phyloP scores from a whole-genome alignment of 257 asterid species.

The Salvia splendens region DNA sequence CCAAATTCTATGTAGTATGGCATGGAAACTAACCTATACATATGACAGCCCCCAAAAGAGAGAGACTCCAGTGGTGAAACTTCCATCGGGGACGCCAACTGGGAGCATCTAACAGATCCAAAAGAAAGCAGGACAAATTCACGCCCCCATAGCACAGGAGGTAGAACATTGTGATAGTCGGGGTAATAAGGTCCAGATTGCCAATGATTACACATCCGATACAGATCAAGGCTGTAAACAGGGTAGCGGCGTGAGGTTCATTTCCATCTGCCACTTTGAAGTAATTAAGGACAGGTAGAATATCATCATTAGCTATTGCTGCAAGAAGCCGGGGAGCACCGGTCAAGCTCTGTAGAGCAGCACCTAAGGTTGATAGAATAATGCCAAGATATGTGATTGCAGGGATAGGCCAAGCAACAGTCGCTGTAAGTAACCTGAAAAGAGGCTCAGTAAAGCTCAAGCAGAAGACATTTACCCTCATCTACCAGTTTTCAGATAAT shows the following conservation, averaged over 20 bases:
- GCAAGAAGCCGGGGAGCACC: slow-evolving; percentile 99
- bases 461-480: slow-evolving; percentile 7
- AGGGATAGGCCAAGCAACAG: slow-evolving; percentile 98
- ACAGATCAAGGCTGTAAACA: slow-evolving; percentile 94
- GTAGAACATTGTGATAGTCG: slow-evolving; percentile 95
- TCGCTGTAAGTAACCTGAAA: slow-evolving; percentile 96
- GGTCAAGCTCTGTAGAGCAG: slow-evolving; percentile 96
- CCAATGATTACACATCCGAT: slow-evolving; percentile 90
- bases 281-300: slow-evolving; percentile 90
- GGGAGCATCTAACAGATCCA: slow-evolving; percentile 98
- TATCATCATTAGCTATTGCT: slow-evolving; percentile 98
- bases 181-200: slow-evolving; percentile 89
- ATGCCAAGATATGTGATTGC: slow-evolving; percentile 84
- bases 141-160: slow-evolving; percentile 96
- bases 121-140: slow-evolving; percentile 92
- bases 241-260: slow-evolving; percentile 91
- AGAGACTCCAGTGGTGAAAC: slow-evolving; percentile 99
- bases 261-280: slow-evolving; percentile 85
- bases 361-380: slow-evolving; percentile 96
- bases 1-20: neutral
- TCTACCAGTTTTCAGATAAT: slow-evolving; percentile 2
- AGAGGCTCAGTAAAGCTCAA: slow-evolving; percentile 40
- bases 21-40: slow-evolving; percentile 68
- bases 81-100: slow-evolving; percentile 99
- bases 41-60: slow-evolving; percentile 89